Base-by-base conservation (phyloP, 2,329 filamentous ascomycete genomes). In the Fonsecaea erecta region DNA sequence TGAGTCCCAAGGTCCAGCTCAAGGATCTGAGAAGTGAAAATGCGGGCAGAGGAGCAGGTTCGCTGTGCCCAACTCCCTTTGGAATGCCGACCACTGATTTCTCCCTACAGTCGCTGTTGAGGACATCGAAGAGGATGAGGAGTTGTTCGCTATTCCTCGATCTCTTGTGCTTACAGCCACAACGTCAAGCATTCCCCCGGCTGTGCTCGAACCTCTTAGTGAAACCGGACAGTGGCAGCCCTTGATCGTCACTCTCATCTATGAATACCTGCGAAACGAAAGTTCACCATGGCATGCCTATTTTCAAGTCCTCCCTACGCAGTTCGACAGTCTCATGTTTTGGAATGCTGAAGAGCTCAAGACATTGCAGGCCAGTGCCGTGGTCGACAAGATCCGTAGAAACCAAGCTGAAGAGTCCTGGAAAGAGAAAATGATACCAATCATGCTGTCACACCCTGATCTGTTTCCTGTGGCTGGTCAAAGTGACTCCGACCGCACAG, bases 301-400 rank as follows among this genome's bases (percentile, higher is more conserved):
- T 76, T 88, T 96, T 70, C 83, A 88, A 63, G 82, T 96, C 21
- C 82, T 97, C 4, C 92, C 92, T 2, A 65, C 65, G 21, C 74
- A 75, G 60, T 97, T 97, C 74, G 86, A 95, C 75, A 96, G 92
- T 1, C 84, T 94, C 69, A 97, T 97, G 90, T 97, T 93, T 79
- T 97, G 93, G 93, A 81, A 85, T 1, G 80, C 84, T 0, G 78
- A 81, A 0, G 92, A 97, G 75, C 81, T 97, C 2, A 78, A 81
- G 0, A 83, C 89, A 72, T 84, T 97, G 8, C 89, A 94, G 77
- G 90, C 89, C 18, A 93, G 91, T 74, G 86, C 91, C 0, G 86
- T 95, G n/a, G 76, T 88, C 2, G 78, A 84, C 67, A 94, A 93
- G 75, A 90, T 97, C 68, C 93, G 92, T 54, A 91, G 87, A 56